Conservation (phyloP, 2,329 filamentous ascomycete species). For the Calonectria pseudoreteaudii region DNA sequence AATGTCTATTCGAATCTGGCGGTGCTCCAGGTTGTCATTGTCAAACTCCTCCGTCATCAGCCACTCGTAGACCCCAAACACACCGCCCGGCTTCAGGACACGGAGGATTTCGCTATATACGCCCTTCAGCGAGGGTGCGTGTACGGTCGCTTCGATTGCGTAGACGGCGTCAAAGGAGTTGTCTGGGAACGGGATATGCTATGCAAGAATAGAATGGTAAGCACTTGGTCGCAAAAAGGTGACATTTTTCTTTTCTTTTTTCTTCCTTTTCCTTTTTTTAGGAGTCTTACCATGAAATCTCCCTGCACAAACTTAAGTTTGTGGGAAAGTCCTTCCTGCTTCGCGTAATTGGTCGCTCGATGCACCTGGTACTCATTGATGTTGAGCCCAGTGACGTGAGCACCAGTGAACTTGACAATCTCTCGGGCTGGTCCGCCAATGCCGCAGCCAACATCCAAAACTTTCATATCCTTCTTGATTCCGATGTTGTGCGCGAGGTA, state of each 20-base stretch:
- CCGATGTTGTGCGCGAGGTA: constrained; percentile 90
- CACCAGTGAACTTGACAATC: constrained; percentile 91
- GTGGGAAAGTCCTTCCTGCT: constrained; percentile 79
- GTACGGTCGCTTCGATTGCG: constrained; percentile 93
- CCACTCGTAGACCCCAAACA: constrained; percentile 97
- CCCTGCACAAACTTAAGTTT: constrained; percentile 89
- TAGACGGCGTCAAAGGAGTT: constrained; percentile 93
- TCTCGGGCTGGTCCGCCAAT: constrained; percentile 94
- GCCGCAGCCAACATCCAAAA: constrained; percentile 95
- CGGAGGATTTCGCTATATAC: constrained; percentile 93
- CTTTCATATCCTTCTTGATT: constrained; percentile 83
- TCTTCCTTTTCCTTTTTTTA: background rate
- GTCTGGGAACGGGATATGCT: constrained; percentile 92
- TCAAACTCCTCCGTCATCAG: constrained; percentile 96
- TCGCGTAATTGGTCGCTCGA: constrained; percentile 83
- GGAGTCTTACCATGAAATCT: constrained; percentile 80
- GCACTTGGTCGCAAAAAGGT: background rate
- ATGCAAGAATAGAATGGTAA: background rate
- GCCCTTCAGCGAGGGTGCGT: constrained; percentile 86
- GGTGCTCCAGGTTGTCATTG: constrained; percentile 84
- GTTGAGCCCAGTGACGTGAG: constrained; percentile 88
- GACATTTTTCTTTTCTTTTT: background rate
- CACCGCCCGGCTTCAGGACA: constrained; percentile 92
- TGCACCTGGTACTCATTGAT: constrained; percentile 99
- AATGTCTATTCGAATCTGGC: constrained; percentile 88